Evolutionary conservation across 169 alveolate genomes (phyloP).

Genomic region (Plasmodium gallinaceum): DNA sequence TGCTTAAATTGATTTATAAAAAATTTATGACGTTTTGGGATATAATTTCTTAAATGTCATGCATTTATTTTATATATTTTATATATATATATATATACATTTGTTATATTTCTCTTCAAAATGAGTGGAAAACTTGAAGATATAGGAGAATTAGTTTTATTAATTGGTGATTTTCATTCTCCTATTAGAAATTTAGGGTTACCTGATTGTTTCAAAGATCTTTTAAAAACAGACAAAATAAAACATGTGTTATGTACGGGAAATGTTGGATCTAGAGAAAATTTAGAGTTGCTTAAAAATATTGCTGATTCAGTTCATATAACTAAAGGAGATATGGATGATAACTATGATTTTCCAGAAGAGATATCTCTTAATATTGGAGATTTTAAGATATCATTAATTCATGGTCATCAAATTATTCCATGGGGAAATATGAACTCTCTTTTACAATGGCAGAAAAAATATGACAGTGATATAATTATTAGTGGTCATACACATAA

Average conservation of each 20-base stretch:
- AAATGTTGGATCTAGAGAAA: conserved; percentile 84
- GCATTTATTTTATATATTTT: not conserved
- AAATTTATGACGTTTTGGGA: no score
- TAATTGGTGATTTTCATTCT: conserved; percentile 87
- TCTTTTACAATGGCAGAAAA: conserved; percentile 87
- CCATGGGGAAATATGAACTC: conserved; percentile 95
- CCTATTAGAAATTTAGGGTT: conserved; percentile 85
- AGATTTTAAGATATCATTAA: conserved; percentile 92
- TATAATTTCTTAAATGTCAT: no score
- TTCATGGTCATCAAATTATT: conserved; percentile 95
- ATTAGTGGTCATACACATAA: conserved; percentile 94
- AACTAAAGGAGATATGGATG: conserved; percentile 87
- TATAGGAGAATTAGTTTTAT: conserved; percentile 82
- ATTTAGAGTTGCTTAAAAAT: conserved; percentile 81
- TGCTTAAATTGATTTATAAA: no score
- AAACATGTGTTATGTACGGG: conserved; percentile 87
- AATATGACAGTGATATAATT: conserved; percentile 92
- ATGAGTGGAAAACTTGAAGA: conserved; percentile 76
- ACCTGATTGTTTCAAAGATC: conserved; percentile 85
- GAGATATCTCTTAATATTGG: conserved; percentile 84
- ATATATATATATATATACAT: conserved; percentile 5
- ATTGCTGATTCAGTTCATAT: conserved; percentile 86
- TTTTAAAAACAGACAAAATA: conserved; percentile 85
- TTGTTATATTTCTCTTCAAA: not conserved
- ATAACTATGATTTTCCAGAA: conserved; percentile 81